These are phyloP conservation scores for Venturia asperata DNA, from an alignment of 2,329 filamentous ascomycete species.

Conservation along the genomic window DNA sequence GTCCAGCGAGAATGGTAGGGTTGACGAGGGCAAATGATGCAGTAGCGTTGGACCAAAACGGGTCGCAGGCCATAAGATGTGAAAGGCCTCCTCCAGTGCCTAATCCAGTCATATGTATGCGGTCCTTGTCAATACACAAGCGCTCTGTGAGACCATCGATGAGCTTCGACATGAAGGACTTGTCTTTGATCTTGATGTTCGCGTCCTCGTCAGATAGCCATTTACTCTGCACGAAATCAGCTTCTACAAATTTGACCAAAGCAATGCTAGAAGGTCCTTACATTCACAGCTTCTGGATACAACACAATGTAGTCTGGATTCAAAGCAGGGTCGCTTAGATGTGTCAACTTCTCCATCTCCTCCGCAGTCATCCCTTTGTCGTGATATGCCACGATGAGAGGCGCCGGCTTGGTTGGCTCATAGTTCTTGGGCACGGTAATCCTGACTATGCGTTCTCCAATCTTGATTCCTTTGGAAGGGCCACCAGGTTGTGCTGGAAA, in stretches of 20 bases:
- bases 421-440: conserved; percentile 15
- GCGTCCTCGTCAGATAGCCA: conserved; percentile 13
- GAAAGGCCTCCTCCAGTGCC: conserved; percentile 14
- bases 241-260: not conserved
- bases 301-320: conserved; percentile 16
- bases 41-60: conserved; percentile 2
- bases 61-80: conserved; percentile 15
- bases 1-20: conserved; percentile 3
- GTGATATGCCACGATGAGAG: conserved; percentile 16
- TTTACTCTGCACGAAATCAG: conserved; percentile 10
- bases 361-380: conserved; percentile 17
- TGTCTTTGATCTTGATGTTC: conserved; percentile 2
- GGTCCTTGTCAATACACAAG: conserved; percentile 18
- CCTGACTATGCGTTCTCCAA: conserved; percentile 16
- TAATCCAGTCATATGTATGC: conserved; percentile 17
- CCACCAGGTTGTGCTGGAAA: conserved; percentile 16
- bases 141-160: conserved; percentile 5
- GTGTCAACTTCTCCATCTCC: conserved; percentile 10
- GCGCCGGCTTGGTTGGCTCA: conserved; percentile 8
- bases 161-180: not conserved
- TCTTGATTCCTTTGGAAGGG: conserved; percentile 12
- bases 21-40: conserved; percentile 16
- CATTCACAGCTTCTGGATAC: conserved; percentile 15
- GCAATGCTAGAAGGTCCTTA: not conserved
- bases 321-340: not conserved